Base-by-base conservation (phyloP, 371 early-diverging fungal species). In the Mortierella sp. region DNA sequence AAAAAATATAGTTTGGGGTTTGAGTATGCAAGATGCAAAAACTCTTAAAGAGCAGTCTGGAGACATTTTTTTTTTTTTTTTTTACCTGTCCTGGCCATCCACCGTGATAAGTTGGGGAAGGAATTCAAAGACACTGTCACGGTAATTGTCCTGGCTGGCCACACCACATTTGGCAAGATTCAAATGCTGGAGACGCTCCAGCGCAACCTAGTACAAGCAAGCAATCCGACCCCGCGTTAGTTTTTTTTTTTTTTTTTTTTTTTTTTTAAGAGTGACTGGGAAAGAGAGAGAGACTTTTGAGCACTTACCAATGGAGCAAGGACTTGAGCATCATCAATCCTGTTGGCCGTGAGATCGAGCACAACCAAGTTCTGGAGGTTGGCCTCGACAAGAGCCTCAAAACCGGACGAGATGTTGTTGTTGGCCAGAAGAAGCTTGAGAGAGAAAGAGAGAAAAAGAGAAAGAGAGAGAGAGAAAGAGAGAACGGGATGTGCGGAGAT, bases 11-110 rank as follows among this genome's bases (percentile, higher is more conserved):
- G n/a, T n/a, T n/a, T 1, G 5, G 3, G 28, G 55, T 25, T 60
- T 43, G 37, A 19, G 28, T 60, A 46, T 53, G 15, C 4, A 68
- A 18, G 45, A 28, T 15, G 19, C 28, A 37, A 58, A 59, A 43
- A 50, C 16, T 45, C 11, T 18, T 58, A 21, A 5, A 21, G 51
- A 51, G 51, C 19, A 19, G 16, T 18, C 2, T 19, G 37, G n/a
- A 21, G 30, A 15, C 4, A 18, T n/a, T 7, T 18, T 28, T 37
- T 12, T 15, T 25, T 1, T 0, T 37, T 18, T 18, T n/a, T 15
- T 23, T 57, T 68, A 76, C 76, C 76, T 66, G 59, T 71, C 76
- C 7, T 64, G 29, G n/a, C 76, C 72, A 46, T 76, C 76, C 19
- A 76, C 65, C 5, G 72, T 57, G 62, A 76, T 70, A 57, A 76